Evolutionary conservation across 768 basidiomycete species (phyloP).

Genomic region (Trametes cubensis): DNA sequence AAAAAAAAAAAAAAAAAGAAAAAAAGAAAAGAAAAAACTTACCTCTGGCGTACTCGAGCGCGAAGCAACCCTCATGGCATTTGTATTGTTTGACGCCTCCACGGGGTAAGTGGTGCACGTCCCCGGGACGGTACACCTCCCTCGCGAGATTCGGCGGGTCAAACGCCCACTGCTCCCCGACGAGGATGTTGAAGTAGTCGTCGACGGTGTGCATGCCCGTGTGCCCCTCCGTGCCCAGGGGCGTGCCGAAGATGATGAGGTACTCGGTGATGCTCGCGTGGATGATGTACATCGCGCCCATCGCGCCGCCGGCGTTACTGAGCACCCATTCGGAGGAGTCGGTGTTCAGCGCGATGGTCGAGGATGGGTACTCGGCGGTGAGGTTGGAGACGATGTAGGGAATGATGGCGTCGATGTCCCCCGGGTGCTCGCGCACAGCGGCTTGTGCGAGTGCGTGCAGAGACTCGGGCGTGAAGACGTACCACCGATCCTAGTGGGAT

Average conservation of each 20-base stretch:
- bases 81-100: conserved; percentile 95
- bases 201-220: conserved; percentile 93
- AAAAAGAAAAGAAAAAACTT: conserved; percentile 33
- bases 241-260: conserved; percentile 93
- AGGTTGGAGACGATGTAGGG: conserved; percentile 82
- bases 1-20: too few relatives aligned
- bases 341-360: conserved; percentile 54
- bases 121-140: conserved; percentile 85
- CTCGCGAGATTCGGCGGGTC: conserved; percentile 75
- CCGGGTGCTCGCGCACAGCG: conserved; percentile 67
- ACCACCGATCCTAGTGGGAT: conserved; percentile 73
- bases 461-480: conserved; percentile 74
- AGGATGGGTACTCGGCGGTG: conserved; percentile 66
- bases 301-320: conserved; percentile 96
- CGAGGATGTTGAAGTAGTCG: conserved; percentile 96
- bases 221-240: conserved; percentile 96
- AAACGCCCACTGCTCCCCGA: conserved; percentile 96
- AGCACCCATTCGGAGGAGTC: conserved; percentile 86
- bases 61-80: conserved; percentile 95
- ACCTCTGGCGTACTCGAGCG: conserved; percentile 95
- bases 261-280: conserved; percentile 98
- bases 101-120: conserved; percentile 80
- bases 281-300: conserved; percentile 98
- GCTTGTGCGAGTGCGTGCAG: conserved; percentile 75
- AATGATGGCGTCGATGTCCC: conserved; percentile 75